Percentiles rank a stretch among this genome's conserved stretches.
Evolutionary conservation across 1,284 basidiomycete genomes (phyloP).

Genomic region (Afroboletus lepidellus): DNA sequence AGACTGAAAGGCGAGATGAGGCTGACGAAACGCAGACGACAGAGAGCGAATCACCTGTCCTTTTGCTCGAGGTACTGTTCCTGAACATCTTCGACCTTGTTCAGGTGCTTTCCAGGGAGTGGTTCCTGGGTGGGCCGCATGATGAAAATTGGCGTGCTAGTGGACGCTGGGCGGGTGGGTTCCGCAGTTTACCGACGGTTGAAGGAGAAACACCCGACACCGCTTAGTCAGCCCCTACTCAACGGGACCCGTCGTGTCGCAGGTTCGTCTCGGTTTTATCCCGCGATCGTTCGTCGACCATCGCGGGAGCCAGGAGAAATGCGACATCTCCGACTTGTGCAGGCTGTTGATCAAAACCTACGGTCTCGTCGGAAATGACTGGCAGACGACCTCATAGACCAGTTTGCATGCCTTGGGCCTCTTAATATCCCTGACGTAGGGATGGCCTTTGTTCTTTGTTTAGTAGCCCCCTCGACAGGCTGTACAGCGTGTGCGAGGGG

Average conservation of each 20-base stretch:
- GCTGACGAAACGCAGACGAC: too few species aligned
- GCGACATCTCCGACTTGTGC: neutral
- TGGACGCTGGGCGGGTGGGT: conserved; percentile 2
- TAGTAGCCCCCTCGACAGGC: neutral
- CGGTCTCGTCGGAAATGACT: conserved; percentile 5
- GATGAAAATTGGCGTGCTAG: conserved; percentile 6
- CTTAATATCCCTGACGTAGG: neutral
- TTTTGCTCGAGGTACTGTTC: conserved; percentile 71
- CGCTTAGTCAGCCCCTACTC: conserved; percentile 29
- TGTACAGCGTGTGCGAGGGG: neutral
- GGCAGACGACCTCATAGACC: neutral
- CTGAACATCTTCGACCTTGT: conserved; percentile 66
- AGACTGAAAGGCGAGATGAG: conserved; percentile 48
- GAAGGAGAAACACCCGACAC: neutral
- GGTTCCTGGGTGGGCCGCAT: conserved; percentile 21
- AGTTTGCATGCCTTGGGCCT: neutral
- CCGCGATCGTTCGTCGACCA: neutral
- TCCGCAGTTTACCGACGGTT: conserved; percentile 9
- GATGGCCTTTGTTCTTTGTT: neutral
- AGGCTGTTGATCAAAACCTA: neutral
- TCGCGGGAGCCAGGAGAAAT: conserved; percentile 1
- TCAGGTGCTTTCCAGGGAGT: conserved; percentile 41
- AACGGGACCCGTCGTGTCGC: neutral
- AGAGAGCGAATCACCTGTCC: conserved; percentile 51
- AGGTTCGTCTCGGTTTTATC: neutral